Base-by-base conservation (phyloP, 2,329 filamentous ascomycete species). In the Alternaria metachromatica region DNA sequence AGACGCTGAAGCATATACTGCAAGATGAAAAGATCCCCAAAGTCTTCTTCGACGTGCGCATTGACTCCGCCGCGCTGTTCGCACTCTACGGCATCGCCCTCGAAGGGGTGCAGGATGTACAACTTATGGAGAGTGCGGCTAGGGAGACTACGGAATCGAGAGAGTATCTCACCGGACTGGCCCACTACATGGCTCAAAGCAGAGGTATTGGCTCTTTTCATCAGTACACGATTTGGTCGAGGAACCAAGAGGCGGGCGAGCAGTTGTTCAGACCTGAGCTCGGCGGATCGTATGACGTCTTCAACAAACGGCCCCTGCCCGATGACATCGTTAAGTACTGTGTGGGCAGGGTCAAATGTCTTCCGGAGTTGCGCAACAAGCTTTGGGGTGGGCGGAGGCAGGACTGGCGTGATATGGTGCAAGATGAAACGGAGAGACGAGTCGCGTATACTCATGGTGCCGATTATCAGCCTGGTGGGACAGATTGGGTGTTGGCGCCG, bases 1-100 rank as follows among this genome's bases (percentile, higher is more conserved):
- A n/a, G 15, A 60, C 55, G 11, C 33, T 63, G 5, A 60, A 60
- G 21, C 37, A 44, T 7, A 58, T 65, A 33, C 71, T 80, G 3
- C 37, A 80, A 62, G 55, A 64, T 7, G 23, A 50, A 33, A 46
- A 65, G 0, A 77, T 78, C 21, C 55, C 70, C 9, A 75, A 76
- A 26, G 70, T 70, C 30, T 75, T 76, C 63, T 77, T 75, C 62
- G 73, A 77, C 59, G 71, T 73, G 7, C 71, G 72, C 4, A 75
- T 71, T 53, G 73, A 73, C 49, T 74, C 75, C 10, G 72, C 72
- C 55, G 73, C 71, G 5, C 48, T 76, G 5, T 75, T 68, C 53
- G 33, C 63, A 0, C 70, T 67, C 33, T 74, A 59, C 57, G 43
- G 60, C 4, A 26, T 65, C 12, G 51, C 45, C 0, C 21, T 65